Conservation (phyloP, 371 early-diverging fungal species). For the Apophysomyces variabilis region DNA sequence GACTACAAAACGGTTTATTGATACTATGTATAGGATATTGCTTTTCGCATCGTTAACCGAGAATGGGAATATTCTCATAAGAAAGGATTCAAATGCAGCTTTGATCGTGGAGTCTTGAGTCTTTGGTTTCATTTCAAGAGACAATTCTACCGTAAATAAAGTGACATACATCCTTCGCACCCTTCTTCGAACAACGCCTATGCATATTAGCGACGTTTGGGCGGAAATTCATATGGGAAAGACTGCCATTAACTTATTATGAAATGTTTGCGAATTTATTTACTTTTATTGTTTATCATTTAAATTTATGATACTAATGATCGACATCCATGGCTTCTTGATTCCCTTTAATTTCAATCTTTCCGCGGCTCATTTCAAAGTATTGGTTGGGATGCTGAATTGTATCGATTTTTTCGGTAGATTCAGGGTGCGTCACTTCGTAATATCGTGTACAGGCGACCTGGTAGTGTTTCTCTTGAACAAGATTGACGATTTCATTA, state of each 20-base stretch:
- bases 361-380: constrained; percentile 73
- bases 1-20: background rate
- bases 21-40: constrained; percentile 68
- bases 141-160: constrained; percentile 78
- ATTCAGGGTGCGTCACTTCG: constrained; percentile 69
- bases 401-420: constrained; percentile 54
- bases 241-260: no score
- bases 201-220: no score
- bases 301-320: background rate
- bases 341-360: background rate
- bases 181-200: no score
- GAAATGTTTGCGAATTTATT: no score
- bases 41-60: constrained; percentile 91
- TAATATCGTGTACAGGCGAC: constrained; percentile 92
- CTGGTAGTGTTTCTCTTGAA: constrained; percentile 84
- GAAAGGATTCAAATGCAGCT: constrained; percentile 88
- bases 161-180: background rate
- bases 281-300: constrained; percentile 7
- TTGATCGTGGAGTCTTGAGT: constrained; percentile 91
- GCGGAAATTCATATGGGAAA: no score
- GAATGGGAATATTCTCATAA: constrained; percentile 96
- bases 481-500: constrained; percentile 71
- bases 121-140: constrained; percentile 94
- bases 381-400: constrained; percentile 94
- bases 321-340: constrained; percentile 1